Evolutionary conservation across 2,329 filamentous ascomycete species (phyloP), one percentile per base, ranked within the genome.

Genomic region (Trichophyton simii): DNA sequence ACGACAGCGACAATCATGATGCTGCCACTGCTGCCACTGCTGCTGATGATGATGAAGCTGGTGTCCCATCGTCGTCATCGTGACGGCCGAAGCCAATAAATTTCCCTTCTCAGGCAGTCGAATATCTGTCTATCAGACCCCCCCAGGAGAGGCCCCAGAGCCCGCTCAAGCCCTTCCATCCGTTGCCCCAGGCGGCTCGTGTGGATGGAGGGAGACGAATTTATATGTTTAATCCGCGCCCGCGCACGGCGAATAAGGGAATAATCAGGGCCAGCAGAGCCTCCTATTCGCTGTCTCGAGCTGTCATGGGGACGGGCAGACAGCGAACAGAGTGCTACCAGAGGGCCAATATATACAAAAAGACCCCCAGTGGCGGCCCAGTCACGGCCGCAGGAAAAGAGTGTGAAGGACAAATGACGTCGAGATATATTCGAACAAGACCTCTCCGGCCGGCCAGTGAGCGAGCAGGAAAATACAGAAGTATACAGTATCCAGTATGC

Each of bases 401-500:
- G 20, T 38, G 28, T 58, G 55, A 58, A 58, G 55, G 55, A 58
- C 55, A 58, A 58, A 58, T 58, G 55, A 58, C 55, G 55, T 58
- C 31, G 28, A 54, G 34, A n/a, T 5, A 54, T 54, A 54, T 58
- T 34, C 13, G 15, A 31, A 36, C 11, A 38, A 38, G 34, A 13
- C 34, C 34, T 42, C 8, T 38, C 55, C 55, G 5, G 54, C 55
- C 55, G 20, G 11, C 38, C 11, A 13, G 34, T 34, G 31, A 36
- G 15, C 28, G n/a, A 57, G 54, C 28, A 31, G 28, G 28, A 38
- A 38, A 38, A 38, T 38, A 13, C 34, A 38, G 34, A 38, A 38
- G 13, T 3, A 7, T 34, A 34, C 31, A 6, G 18, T 18, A 18
- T 18, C 1, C 18, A 38, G n/a, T 31, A 34, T 52, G 15, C 31